Conservation (phyloP, 306 rosid species). For the Macrotyloma uniflorum region DNA sequence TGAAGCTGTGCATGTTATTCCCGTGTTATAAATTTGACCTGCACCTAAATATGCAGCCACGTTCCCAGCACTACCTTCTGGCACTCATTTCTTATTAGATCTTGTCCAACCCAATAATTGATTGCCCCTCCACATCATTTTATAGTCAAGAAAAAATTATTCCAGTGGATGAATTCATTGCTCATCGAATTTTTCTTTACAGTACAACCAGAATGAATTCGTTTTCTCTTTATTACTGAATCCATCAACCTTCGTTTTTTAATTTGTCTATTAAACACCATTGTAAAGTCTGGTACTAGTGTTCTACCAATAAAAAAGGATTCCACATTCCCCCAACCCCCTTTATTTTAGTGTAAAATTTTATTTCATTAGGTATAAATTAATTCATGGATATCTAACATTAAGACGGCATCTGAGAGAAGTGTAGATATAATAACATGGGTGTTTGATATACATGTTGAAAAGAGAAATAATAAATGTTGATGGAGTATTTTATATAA, state of each 20-base stretch:
- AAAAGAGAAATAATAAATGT: too few species aligned
- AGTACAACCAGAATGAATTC: neutral
- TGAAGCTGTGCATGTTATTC: conserved; percentile 8
- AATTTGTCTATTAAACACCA: neutral
- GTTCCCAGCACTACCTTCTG: neutral
- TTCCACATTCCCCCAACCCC: too few species aligned
- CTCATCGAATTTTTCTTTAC: neutral
- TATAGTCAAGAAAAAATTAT: neutral
- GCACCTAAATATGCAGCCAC: conserved; percentile 9
- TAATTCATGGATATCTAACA: too few species aligned
- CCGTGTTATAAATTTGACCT: neutral
- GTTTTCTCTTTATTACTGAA: neutral
- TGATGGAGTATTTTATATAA: too few species aligned
- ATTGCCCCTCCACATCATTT: neutral
- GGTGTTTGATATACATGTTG: too few species aligned
- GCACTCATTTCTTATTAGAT: neutral
- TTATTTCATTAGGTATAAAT: neutral
- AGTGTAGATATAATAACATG: neutral
- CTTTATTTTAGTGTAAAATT: too few species aligned
- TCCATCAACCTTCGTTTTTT: neutral
- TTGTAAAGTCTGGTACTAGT: neutral
- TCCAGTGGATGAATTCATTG: neutral
- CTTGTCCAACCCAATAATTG: conserved; percentile 7
- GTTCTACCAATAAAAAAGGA: neutral
- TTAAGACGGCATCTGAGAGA: too few species aligned